Evolutionary conservation across 305 asterid species (phyloP).

Genomic region (Rubia peregrina): DNA sequence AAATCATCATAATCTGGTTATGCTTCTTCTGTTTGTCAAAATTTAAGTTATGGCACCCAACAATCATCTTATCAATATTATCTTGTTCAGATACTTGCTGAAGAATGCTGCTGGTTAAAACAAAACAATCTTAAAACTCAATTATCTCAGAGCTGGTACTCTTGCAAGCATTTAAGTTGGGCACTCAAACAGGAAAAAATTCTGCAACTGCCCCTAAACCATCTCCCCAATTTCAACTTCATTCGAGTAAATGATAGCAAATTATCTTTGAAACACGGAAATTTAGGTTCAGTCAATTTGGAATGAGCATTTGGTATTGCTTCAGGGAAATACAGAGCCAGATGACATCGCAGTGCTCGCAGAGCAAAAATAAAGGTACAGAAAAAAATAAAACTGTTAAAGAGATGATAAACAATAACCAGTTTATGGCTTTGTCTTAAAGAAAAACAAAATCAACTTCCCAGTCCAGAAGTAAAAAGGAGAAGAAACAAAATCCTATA

Average conservation of each 20-base stretch:
- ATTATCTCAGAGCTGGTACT: not conserved
- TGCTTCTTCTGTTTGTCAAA: not conserved
- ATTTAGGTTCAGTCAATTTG: too few species aligned
- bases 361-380: not conserved
- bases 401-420: not conserved
- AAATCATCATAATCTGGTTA: not conserved
- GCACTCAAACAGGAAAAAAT: not conserved
- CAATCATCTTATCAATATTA: not conserved
- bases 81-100: not conserved
- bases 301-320: too few species aligned
- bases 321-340: not conserved
- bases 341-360: not conserved
- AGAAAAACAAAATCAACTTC: too few species aligned
- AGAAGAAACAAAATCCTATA: too few species aligned
- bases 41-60: not conserved
- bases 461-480: too few species aligned
- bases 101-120: not conserved
- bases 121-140: too few species aligned
- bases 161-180: conserved; percentile 1
- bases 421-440: too few species aligned
- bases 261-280: too few species aligned
- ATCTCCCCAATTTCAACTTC: too few species aligned
- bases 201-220: not conserved
- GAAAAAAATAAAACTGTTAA: not conserved
- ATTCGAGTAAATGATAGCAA: too few species aligned